phyloP scores from a whole-genome alignment of 768 basidiomycete species.

The Lactarius quietus region DNA sequence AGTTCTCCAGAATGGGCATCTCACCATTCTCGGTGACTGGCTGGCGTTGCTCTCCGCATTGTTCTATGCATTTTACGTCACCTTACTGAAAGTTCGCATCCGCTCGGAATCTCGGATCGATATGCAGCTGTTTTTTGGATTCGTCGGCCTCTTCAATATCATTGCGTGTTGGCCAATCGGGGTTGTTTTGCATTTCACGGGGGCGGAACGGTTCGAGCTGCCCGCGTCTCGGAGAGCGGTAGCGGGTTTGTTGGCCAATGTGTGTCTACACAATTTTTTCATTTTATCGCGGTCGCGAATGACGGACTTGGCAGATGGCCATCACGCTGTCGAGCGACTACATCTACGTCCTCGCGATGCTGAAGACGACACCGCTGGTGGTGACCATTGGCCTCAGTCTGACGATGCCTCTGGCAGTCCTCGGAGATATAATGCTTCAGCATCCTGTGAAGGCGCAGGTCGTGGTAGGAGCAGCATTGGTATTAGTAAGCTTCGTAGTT shows the following conservation, averaged over 20 bases:
- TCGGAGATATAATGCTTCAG: conserved; percentile 71
- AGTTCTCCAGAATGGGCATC: conserved; percentile 25
- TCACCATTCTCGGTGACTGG: conserved; percentile 60
- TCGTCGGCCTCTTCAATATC: conserved; percentile 86
- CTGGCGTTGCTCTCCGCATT: conserved; percentile 84
- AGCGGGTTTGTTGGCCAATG: conserved; percentile 52
- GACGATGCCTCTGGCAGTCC: conserved; percentile 88
- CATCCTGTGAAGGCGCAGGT: conserved; percentile 56
- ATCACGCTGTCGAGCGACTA: conserved; percentile 86
- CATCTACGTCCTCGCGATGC: conserved; percentile 84
- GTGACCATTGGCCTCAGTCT: conserved; percentile 91
- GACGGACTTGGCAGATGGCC: conserved; percentile 52
- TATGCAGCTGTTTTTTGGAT: conserved; percentile 95
- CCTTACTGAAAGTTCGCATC: conserved; percentile 84
- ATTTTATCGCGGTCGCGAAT: not conserved
- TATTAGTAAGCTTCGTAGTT: conserved; percentile 71
- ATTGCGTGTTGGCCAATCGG: conserved; percentile 72
- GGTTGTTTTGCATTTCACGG: conserved; percentile 67
- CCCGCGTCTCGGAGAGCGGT: conserved; percentile 53
- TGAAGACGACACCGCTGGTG: conserved; percentile 93
- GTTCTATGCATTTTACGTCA: conserved; percentile 86
- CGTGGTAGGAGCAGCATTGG: conserved; percentile 69
- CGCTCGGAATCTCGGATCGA: conserved; percentile 77
- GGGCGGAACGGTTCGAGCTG: conserved; percentile 68
- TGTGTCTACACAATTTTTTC: conserved; percentile 32